Percentiles rank a stretch among this genome's conserved stretches.
phyloP scores from a whole-genome alignment of 2,329 filamentous ascomycete genomes.

The Alternaria longipes region DNA sequence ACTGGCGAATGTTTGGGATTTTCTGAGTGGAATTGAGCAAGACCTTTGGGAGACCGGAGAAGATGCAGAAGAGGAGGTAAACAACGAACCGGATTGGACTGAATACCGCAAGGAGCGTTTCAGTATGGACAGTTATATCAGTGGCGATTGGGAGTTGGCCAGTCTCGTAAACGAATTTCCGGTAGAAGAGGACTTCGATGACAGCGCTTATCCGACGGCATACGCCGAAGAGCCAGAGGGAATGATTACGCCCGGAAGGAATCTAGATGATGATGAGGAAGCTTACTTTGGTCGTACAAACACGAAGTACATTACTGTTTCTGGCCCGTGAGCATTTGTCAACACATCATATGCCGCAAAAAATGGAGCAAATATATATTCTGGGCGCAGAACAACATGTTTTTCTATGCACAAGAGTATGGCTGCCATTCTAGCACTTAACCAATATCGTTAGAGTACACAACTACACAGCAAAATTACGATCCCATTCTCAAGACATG shows the following conservation, averaged over 20 bases:
- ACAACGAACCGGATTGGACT: constrained; percentile 2
- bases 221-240: constrained; percentile 35
- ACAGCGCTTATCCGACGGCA: constrained; percentile 11
- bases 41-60: constrained; percentile 45
- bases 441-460: background rate
- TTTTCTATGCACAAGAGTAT: background rate
- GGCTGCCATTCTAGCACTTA: background rate
- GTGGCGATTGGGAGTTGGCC: constrained; percentile 24
- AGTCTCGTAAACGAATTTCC: constrained; percentile 26
- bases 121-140: constrained; percentile 25
- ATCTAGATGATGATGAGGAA: constrained; percentile 5
- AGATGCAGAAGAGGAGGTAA: constrained; percentile 23
- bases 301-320: background rate
- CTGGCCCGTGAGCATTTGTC: background rate
- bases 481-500: background rate
- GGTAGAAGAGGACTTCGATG: constrained; percentile 8
- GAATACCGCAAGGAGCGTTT: constrained; percentile 23
- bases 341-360: background rate
- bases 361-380: background rate
- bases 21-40: constrained; percentile 46
- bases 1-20: constrained; percentile 45
- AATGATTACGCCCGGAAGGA: constrained; percentile 30
- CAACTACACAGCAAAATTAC: background rate
- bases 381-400: background rate
- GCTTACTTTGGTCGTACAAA: constrained; percentile 7